Percentiles rank a stretch among this genome's conserved stretches.
Evolutionary conservation across 139 green algal species (phyloP).

Genomic region (Chlamydomonas eustigma): DNA sequence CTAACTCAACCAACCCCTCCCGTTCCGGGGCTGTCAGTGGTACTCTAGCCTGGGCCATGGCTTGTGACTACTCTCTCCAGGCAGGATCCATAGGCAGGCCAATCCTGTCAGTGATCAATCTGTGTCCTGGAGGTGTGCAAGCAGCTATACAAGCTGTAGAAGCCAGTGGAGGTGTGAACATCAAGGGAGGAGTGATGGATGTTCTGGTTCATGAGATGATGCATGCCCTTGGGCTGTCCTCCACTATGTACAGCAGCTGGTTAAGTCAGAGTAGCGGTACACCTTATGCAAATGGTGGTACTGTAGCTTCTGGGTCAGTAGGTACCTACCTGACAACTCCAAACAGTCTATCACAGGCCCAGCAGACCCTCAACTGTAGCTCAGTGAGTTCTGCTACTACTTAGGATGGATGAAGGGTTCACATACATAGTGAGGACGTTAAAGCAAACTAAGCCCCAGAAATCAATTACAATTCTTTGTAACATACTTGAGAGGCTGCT

Average conservation of each 20-base stretch:
- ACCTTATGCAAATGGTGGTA: background rate
- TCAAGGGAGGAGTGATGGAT: background rate
- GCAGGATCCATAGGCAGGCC: background rate
- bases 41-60: constrained; percentile 7
- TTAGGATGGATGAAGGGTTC: too few species aligned
- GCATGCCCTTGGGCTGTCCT: constrained; percentile 6
- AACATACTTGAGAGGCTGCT: too few species aligned
- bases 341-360: background rate
- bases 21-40: background rate
- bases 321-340: background rate
- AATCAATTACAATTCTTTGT: too few species aligned
- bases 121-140: background rate
- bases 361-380: background rate
- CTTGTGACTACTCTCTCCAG: constrained; percentile 10
- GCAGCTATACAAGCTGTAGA: background rate
- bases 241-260: constrained; percentile 9
- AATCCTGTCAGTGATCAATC: constrained; percentile 3
- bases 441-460: too few species aligned
- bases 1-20: background rate
- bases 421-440: too few species aligned
- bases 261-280: background rate
- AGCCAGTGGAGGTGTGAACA: background rate
- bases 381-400: too few species aligned
- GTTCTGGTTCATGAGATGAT: constrained; percentile 11
- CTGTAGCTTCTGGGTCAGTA: background rate